Evolutionary conservation across 768 basidiomycete genomes (phyloP).

Genomic region (Astraeus odoratus): DNA sequence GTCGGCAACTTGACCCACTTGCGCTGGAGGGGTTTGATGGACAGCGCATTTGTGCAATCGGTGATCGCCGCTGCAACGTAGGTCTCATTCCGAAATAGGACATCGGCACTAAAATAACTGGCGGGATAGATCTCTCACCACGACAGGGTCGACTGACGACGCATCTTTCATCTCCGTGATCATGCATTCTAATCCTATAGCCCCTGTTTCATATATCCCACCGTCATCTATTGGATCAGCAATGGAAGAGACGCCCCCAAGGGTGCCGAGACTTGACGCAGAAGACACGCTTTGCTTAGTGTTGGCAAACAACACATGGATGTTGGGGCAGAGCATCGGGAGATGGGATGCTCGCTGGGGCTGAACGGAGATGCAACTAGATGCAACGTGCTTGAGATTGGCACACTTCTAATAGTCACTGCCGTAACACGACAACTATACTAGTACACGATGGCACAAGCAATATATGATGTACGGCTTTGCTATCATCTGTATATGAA

Average conservation of each 20-base stretch:
- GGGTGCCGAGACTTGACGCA: slow-evolving; percentile 41
- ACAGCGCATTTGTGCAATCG: slow-evolving; percentile 43
- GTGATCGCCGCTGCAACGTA: slow-evolving; percentile 41
- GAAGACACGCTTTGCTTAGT: slow-evolving; percentile 50
- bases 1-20: slow-evolving; percentile 46
- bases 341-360: slow-evolving; percentile 38
- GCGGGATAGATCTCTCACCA: not conserved
- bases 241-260: slow-evolving; percentile 26
- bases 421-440: slow-evolving; percentile 26
- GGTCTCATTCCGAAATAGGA: not conserved
- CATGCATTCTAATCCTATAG: slow-evolving; percentile 34
- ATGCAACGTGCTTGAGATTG: slow-evolving; percentile 32
- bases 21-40: slow-evolving; percentile 55
- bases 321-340: slow-evolving; percentile 38
- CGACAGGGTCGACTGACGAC: slow-evolving; percentile 5
- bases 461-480: slow-evolving; percentile 22
- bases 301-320: slow-evolving; percentile 33
- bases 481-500: slow-evolving; percentile 26
- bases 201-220: slow-evolving; percentile 49
- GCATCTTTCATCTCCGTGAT: slow-evolving; percentile 12
- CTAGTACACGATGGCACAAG: slow-evolving; percentile 27
- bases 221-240: slow-evolving; percentile 9
- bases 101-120: slow-evolving; percentile 3
- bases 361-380: slow-evolving; percentile 27
- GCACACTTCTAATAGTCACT: slow-evolving; percentile 24